Evolutionary conservation across 176 grass and related monocot species (phyloP).

Genomic region (Lolium perenne): DNA sequence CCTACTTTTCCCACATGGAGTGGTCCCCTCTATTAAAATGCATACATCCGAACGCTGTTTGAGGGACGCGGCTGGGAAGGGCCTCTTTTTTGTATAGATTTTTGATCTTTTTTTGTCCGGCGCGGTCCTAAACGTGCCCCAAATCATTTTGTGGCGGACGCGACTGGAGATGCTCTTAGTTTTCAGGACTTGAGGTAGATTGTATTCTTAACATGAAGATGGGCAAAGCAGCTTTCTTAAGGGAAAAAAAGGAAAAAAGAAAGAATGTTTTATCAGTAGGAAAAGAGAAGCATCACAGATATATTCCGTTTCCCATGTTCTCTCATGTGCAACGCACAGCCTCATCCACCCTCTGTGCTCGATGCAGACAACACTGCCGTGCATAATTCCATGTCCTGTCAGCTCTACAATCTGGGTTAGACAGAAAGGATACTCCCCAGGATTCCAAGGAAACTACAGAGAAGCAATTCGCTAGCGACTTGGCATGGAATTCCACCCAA

Average conservation of each 20-base stretch:
- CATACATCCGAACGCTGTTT: too few relatives aligned
- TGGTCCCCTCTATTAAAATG: too few relatives aligned
- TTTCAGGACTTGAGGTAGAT: neutral
- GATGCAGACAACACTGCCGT: neutral
- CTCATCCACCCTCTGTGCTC: neutral
- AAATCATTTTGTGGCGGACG: too few relatives aligned
- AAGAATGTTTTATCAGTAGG: neutral
- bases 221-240: neutral
- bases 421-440: neutral
- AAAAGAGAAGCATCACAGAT: neutral
- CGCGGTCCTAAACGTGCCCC: too few relatives aligned
- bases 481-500: neutral
- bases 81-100: too few relatives aligned
- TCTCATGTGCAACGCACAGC: slow-evolving; percentile 20
- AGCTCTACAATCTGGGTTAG: neutral
- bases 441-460: neutral
- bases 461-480: neutral
- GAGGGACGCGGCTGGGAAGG: too few relatives aligned
- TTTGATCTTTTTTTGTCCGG: too few relatives aligned
- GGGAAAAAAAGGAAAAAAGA: neutral
- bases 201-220: neutral
- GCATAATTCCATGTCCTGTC: slow-evolving; percentile 26
- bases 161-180: too few relatives aligned
- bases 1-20: too few relatives aligned
- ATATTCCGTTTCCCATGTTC: slow-evolving; percentile 4